Conservation (phyloP, 176 grass and related monocot genomes). For the Bromus sterilis region DNA sequence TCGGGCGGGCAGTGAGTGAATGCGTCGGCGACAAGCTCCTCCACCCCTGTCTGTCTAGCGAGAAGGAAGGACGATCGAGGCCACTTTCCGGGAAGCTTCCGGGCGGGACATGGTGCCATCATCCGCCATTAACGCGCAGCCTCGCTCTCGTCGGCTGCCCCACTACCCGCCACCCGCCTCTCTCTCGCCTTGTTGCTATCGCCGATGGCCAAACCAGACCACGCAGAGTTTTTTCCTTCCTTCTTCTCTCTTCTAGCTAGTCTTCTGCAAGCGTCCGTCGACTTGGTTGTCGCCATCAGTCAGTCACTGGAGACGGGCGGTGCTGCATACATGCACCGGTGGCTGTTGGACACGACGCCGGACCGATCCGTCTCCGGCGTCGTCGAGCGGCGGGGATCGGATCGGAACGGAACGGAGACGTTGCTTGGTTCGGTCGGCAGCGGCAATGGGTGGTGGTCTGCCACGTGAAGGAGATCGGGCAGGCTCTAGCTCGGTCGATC, state of each 20-base stretch:
- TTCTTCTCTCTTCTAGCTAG: background rate
- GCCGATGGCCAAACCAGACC: background rate
- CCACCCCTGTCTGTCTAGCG: background rate
- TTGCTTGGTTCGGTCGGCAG: background rate
- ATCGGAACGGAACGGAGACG: too few species aligned
- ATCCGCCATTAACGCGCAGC: background rate
- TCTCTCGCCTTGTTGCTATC: background rate
- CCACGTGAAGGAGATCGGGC: background rate
- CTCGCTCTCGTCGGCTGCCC: background rate
- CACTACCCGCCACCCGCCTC: background rate
- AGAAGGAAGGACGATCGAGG: background rate
- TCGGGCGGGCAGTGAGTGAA: background rate
- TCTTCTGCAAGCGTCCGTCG: background rate
- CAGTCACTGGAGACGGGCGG: too few species aligned
- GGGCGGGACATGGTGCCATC: background rate
- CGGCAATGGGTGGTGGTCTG: background rate
- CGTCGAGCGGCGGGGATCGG: too few species aligned
- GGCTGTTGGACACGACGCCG: background rate
- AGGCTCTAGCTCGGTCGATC: too few species aligned
- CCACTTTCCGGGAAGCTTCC: conserved; percentile 39
- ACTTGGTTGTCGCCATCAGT: background rate
- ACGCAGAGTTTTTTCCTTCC: too few species aligned
- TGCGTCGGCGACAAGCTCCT: background rate
- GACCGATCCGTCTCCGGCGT: too few species aligned
- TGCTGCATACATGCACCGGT: background rate